Evolutionary conservation across 257 asterid species (phyloP).

Genomic region (Leonotis leonurus): DNA sequence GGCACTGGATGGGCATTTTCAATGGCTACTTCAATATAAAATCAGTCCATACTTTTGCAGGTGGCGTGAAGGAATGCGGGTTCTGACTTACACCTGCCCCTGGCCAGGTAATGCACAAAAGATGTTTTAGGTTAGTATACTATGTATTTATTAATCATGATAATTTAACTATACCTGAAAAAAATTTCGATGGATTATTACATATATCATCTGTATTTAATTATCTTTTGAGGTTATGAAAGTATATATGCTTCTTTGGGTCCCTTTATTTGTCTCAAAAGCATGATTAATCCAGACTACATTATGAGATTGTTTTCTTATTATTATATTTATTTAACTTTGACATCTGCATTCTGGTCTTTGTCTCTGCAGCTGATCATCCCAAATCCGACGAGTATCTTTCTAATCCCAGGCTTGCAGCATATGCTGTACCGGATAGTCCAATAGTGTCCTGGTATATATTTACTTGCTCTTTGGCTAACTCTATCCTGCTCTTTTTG

Average conservation of each 20-base stretch:
- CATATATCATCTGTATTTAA: neutral
- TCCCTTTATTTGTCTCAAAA: conserved; percentile 7
- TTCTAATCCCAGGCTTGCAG: conserved; percentile 93
- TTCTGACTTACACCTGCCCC: conserved; percentile 91
- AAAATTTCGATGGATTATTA: too few relatives aligned
- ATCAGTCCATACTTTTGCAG: conserved; percentile 97
- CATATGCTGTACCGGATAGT: conserved; percentile 89
- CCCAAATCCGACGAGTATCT: conserved; percentile 95
- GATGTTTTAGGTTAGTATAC: neutral
- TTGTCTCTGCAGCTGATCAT: conserved; percentile 69
- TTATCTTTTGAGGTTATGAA: neutral
- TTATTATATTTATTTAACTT: conserved; percentile 3
- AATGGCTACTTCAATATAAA: conserved; percentile 91
- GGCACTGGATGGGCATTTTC: conserved; percentile 80
- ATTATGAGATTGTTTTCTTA: neutral
- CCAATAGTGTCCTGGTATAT: conserved; percentile 70
- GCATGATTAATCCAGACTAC: neutral
- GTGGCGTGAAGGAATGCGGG: conserved; percentile 97
- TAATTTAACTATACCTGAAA: neutral
- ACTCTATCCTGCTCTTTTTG: conserved; percentile 8
- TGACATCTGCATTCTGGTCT: conserved; percentile 6
- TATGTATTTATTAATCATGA: neutral
- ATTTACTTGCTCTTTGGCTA: conserved; percentile 10
- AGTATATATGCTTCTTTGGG: neutral
- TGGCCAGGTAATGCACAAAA: conserved; percentile 81